Evolutionary conservation across 2,329 filamentous ascomycete genomes (phyloP), one percentile per base, ranked within the genome.

Genomic region (Amauroascus niger): DNA sequence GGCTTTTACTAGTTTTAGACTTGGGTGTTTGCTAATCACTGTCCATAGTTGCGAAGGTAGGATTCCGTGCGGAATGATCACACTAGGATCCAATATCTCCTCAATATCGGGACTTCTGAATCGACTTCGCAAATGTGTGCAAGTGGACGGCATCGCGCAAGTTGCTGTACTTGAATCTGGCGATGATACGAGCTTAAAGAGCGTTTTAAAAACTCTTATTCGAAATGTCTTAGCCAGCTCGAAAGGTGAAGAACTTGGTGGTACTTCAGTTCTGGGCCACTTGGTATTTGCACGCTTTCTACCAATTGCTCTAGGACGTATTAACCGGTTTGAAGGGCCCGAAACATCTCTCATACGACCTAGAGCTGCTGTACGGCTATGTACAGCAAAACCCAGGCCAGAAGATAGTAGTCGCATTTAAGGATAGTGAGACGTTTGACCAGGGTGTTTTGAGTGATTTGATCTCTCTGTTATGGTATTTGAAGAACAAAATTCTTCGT

Each of bases 371-470:
- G 22, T 61, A 71, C 45, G 66, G 69, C n/a, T 73, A 72, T 57
- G 64, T 72, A 9, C 62, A 67, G 50, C 65, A 64, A 51, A 67
- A 70, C 13, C 58, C 59, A 2, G 59, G 69, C 30, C 65, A 64
- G 39, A 71, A 69, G 57, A 55, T 76, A 16, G 63, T 75, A 6
- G 58, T 76, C 16, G 71, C 68, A 13, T 67, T 76, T 32, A 66
- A 67, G 32, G 73, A 76, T 55, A 73, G 71, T 35, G 74, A 76
- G 59, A 71, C 72, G 2, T 76, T 75, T 58, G 72, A 76, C 55
- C 67, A 66, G 8, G 62, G 57, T 7, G 59, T 76, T n/a, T 56
- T 76, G 39, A 68, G 67, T 14, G 74, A 76, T 57, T 61, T 76
- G 18, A 62, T 76, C 26, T 71, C 68, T 22, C 58, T 74, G 20